Evolutionary conservation across 2,329 filamentous ascomycete genomes (phyloP).

Genomic region (Botryotinia calthae): DNA sequence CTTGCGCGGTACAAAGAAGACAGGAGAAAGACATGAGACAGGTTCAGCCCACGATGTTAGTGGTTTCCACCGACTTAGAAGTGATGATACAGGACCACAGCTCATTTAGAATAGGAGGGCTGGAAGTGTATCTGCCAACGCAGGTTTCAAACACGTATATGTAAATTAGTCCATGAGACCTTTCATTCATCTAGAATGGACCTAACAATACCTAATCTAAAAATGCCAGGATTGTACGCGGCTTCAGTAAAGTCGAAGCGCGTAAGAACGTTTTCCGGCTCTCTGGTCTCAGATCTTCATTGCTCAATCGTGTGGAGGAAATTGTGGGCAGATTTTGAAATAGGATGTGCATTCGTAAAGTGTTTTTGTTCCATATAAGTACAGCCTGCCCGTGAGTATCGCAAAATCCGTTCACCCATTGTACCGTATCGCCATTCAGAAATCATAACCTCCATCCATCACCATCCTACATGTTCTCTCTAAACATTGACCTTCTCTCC

Average conservation of each 20-base stretch:
- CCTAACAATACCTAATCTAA: not conserved
- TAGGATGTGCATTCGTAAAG: not conserved
- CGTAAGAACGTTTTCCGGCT: not conserved
- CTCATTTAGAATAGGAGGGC: not conserved
- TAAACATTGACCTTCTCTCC: slow-evolving; percentile 67
- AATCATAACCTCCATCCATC: not conserved
- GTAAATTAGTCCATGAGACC: not conserved
- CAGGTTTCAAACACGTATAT: not conserved
- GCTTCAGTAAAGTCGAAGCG: not conserved
- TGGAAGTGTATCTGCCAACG: not conserved
- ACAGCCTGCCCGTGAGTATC: slow-evolving; percentile 1
- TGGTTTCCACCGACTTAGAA: not conserved
- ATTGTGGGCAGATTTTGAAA: not conserved
- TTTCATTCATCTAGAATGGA: not conserved
- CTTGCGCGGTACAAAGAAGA: not conserved
- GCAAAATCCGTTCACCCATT: slow-evolving; percentile 2
- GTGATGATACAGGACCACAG: not conserved
- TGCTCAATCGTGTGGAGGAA: not conserved
- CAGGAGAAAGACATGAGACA: not conserved
- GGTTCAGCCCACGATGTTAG: not conserved
- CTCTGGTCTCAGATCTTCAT: not conserved
- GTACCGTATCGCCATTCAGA: not conserved
- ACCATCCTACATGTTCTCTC: slow-evolving; percentile 60
- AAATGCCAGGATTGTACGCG: not conserved
- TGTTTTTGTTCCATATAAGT: not conserved